These are phyloP conservation scores for Oryza nivara DNA, from an alignment of 176 grass and related monocot species.

Conservation along the genomic window DNA sequence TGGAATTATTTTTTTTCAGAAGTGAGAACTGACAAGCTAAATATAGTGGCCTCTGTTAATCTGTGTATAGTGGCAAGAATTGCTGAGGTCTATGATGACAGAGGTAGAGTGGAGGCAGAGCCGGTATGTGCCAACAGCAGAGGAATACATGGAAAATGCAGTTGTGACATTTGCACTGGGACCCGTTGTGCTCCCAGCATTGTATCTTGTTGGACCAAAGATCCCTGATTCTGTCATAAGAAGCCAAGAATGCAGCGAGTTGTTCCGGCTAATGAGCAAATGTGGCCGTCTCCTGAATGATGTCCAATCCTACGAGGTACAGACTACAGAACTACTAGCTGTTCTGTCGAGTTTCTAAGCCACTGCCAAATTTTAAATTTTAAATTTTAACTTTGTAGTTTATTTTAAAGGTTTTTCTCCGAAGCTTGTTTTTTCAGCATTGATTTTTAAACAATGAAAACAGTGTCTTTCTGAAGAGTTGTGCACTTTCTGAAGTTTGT, in stretches of 20 bases:
- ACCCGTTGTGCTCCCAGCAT: constrained; percentile 59
- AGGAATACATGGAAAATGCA: constrained; percentile 69
- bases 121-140: constrained; percentile 47
- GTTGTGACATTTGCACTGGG: constrained; percentile 59
- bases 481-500: background rate
- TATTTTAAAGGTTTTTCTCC: too few species aligned
- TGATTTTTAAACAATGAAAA: too few species aligned
- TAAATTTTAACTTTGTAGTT: too few species aligned
- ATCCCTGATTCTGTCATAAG: constrained; percentile 32
- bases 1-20: background rate
- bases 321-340: too few species aligned
- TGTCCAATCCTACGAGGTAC: constrained; percentile 53
- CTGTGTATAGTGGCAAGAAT: constrained; percentile 56
- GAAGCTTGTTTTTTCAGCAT: too few species aligned
- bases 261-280: constrained; percentile 62
- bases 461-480: background rate
- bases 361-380: too few species aligned
- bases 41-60: background rate
- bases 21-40: background rate
- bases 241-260: constrained; percentile 52
- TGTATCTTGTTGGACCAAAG: constrained; percentile 66
- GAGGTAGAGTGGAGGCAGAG: constrained; percentile 56
- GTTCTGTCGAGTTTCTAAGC: too few species aligned
- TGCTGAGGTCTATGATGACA: constrained; percentile 69
- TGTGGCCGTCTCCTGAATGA: constrained; percentile 77